Base-by-base conservation (phyloP, 2,329 filamentous ascomycete species). In the Arthrobotrys sphaeroides region DNA sequence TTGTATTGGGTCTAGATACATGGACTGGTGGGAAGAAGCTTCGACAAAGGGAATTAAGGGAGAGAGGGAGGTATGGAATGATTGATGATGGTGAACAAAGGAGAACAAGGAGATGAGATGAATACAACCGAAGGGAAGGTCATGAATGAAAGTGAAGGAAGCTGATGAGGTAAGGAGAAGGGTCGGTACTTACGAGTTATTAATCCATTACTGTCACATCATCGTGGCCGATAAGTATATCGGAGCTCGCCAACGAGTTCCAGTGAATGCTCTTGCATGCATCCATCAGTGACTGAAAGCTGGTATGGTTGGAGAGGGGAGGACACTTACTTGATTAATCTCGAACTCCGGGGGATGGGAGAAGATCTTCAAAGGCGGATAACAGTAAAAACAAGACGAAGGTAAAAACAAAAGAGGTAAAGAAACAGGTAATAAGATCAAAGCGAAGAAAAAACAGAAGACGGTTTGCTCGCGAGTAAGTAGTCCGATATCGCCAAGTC, bases 171-270 rank as follows among this genome's bases (percentile, higher is more conserved):
- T 33, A 40, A 33, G n/a, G n/a, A n/a, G n/a, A n/a, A n/a, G n/a
- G n/a, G n/a, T n/a, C n/a, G n/a, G n/a, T 55, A 55, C 51, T 55
- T 55, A 55, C 51, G 31, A 38, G 51, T 24, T 36, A 38, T 55
- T 36, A 55, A 31, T 38, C 51, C 51, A 38, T 31, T 24, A 38
- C 18, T 55, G 31, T 18, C 7, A n/a, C 51, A 13, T 43, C 18
- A 18, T 43, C 9, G 40, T 43, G 40, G 40, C 4, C 16, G 40
- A 22, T 43, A 20, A 40, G 36, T 40, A 13, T 40, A 40, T 40
- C 36, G 36, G 22, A 22, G n/a, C 18, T 43, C 40, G 10, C 7
- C 40, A 38, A 6, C 18, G 10, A 10, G 51, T 9, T 9, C 2
- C 9, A 55, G 51, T 38, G 38, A 7, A 55, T 55, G 31, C 28